These are phyloP conservation scores for Leersia perrieri DNA, from an alignment of 176 grass and related monocot species.

Conservation along the genomic window DNA sequence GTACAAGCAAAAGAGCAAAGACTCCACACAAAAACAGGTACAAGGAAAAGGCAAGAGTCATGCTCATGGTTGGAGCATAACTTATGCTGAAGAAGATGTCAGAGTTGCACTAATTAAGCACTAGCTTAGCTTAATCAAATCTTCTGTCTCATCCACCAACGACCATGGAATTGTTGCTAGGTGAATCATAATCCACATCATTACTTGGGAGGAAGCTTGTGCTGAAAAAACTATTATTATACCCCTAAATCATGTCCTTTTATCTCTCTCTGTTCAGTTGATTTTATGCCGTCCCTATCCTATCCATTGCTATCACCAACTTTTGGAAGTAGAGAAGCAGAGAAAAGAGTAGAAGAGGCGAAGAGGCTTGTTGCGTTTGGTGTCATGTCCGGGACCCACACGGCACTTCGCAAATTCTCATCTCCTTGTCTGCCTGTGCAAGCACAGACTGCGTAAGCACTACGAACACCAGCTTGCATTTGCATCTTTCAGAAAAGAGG, in stretches of 20 bases:
- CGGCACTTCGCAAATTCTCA: background rate
- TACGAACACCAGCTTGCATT: constrained; percentile 9
- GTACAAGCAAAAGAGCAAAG: background rate
- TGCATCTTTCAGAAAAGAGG: background rate
- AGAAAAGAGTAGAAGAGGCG: background rate
- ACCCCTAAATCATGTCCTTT: background rate
- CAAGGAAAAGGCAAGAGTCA: background rate
- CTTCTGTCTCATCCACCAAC: background rate
- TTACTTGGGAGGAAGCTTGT: background rate
- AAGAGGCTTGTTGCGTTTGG: background rate
- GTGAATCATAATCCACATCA: constrained; percentile 33
- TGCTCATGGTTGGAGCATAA: background rate
- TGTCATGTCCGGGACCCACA: constrained; percentile 19
- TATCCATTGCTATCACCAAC: constrained; percentile 24
- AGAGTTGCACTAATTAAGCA: background rate
- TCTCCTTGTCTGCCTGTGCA: background rate
- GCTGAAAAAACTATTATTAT: background rate
- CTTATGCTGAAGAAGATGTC: background rate
- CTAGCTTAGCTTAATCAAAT: background rate
- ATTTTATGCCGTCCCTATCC: constrained; percentile 5
- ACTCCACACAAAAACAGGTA: background rate
- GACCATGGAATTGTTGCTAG: background rate
- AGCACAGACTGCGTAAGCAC: constrained; percentile 17
- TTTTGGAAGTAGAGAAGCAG: constrained; percentile 16
- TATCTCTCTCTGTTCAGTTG: background rate